Base-by-base conservation (phyloP, 2,329 filamentous ascomycete species). In the Verticillium nonalfalfae region DNA sequence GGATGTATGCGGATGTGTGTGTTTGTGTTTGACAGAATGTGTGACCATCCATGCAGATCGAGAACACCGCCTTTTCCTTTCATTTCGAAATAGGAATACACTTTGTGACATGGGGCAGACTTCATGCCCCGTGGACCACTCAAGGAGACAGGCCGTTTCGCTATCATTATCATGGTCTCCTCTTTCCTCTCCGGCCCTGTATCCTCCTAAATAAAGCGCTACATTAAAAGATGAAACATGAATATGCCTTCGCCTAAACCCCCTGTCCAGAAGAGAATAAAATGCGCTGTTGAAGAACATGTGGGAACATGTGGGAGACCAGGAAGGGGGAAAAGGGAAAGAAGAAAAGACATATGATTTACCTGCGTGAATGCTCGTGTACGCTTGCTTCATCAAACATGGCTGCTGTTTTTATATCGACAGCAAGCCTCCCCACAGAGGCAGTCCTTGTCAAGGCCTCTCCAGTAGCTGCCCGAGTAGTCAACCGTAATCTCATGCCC, bases 391-490 rank as follows among this genome's bases (percentile, higher is more conserved):
- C 26, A 31, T 52, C 9, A 52, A 11, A 52, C 18, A 21, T 52
- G 45, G 18, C 45, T 18, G n/a, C n/a, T 31, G 45, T n/a, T 60
- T 33, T 63, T 72, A 64, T 81, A 82, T 61, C 79, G 72, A 67
- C 83, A 85, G 60, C 79, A 80, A 13, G 72, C 67, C 70, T 83
- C 80, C 4, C 81, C 81, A 66, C 82, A 85, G 0, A 84, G 71
- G 68, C 82, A 85, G 11, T 72, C 74, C 69, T 85, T 85, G 65
- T 84, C 77, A 57, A 85, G 66, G 34, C 81, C 78, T 57, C 76
- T 75, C 83, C 83, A 85, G 66, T 86, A 86, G 61, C 79, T 79
- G 66, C 82, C 79, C 13, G 81, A 83, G 66, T 86, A 85, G 64
- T 86, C 83, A 6, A 85, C 80, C 11, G 82, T 85, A 58, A 86